phyloP scores from a whole-genome alignment of 1,284 basidiomycete species.

The Melanopsichium pennsylvanicum region DNA sequence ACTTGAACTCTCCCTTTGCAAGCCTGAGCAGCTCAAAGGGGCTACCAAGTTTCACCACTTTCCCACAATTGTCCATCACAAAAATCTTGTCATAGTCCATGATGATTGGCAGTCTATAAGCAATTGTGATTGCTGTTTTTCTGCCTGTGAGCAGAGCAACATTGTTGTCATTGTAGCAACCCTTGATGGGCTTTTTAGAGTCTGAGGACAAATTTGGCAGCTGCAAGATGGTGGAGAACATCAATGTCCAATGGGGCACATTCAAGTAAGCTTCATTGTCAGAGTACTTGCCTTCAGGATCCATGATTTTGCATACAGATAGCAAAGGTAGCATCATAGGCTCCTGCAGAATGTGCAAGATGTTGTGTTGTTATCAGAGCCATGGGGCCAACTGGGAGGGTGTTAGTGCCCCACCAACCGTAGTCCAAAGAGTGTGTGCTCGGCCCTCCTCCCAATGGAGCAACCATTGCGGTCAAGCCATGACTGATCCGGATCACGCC shows the following conservation, averaged over 20 bases:
- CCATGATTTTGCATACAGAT: no score
- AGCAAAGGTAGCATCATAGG: slow-evolving; percentile 51
- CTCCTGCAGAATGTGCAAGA: slow-evolving; percentile 53
- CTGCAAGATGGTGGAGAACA: slow-evolving; percentile 33
- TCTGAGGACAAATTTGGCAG: neutral
- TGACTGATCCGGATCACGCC: no score
- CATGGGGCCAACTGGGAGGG: no score
- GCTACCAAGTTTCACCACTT: slow-evolving; percentile 72
- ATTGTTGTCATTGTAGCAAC: neutral
- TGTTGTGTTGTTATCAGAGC: no score
- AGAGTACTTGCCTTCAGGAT: slow-evolving; percentile 19
- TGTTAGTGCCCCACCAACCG: no score
- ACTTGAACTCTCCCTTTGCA: slow-evolving; percentile 20
- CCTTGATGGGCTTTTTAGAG: slow-evolving; percentile 33
- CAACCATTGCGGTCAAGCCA: no score
- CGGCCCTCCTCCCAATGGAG: no score
- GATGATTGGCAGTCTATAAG: slow-evolving; percentile 77
- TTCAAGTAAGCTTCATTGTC: slow-evolving; percentile 51
- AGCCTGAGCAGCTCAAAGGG: slow-evolving; percentile 17
- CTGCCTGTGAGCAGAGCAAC: slow-evolving; percentile 13
- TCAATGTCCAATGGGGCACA: slow-evolving; percentile 39
- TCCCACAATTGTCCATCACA: slow-evolving; percentile 76
- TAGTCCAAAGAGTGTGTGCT: no score
- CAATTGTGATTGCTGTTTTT: slow-evolving; percentile 35
- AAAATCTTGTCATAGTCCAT: slow-evolving; percentile 78